Conservation (phyloP, 306 rosid species). For the Lagenaria siceraria region DNA sequence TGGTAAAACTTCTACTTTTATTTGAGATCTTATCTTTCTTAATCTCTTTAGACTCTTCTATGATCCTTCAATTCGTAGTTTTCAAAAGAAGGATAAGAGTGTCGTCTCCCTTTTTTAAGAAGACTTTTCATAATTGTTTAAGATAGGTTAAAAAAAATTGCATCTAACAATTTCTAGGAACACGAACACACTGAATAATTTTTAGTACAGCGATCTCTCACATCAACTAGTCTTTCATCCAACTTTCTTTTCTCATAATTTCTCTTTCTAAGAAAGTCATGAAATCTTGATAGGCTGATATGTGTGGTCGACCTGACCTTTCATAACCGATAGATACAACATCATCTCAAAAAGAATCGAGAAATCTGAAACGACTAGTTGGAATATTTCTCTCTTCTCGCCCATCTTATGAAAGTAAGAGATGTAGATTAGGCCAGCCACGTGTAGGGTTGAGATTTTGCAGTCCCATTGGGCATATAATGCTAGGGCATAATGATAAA, state of each 20-base stretch:
- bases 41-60: background rate
- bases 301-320: background rate
- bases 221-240: background rate
- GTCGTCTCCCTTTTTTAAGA: too few relatives aligned
- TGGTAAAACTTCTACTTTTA: background rate
- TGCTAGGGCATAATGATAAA: conserved; percentile 1
- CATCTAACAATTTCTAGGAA: background rate
- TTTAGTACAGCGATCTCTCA: background rate
- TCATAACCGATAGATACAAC: background rate
- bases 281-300: background rate
- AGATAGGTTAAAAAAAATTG: background rate
- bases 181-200: background rate
- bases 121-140: background rate
- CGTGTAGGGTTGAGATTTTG: conserved; percentile 5
- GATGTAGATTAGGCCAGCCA: background rate
- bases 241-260: background rate
- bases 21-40: background rate
- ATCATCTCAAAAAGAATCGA: background rate
- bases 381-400: too few relatives aligned
- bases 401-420: too few relatives aligned
- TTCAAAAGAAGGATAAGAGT: background rate
- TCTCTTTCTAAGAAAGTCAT: background rate
- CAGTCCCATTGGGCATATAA: background rate
- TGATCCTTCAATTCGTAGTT: background rate
- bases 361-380: background rate